Evolutionary conservation across 805 yeast genomes (phyloP).

Genomic region (Nakazawaea ishiwadae): DNA sequence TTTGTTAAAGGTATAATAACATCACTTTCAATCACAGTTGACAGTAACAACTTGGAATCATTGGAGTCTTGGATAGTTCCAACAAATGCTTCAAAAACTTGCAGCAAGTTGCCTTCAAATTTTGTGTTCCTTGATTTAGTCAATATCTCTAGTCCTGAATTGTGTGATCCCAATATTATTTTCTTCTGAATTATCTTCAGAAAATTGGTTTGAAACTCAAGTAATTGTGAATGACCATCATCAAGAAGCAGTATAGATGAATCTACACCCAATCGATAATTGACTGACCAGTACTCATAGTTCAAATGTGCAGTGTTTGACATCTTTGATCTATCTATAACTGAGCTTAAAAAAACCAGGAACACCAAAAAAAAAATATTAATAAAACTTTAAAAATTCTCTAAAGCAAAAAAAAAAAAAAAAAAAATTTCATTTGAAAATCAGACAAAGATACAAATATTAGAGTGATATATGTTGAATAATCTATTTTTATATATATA

Average conservation of each 20-base stretch:
- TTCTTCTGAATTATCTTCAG: constrained; percentile 2
- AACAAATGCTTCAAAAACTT: not conserved
- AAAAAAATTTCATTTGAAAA: no score
- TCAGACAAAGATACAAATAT: no score
- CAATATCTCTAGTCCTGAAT: not conserved
- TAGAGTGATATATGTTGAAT: constrained; percentile 2
- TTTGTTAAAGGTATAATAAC: constrained; percentile 3
- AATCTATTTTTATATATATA: constrained; percentile 3
- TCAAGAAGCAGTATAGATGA: not conserved
- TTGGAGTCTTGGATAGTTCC: not conserved
- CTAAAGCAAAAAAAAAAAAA: not conserved
- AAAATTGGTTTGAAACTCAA: not conserved
- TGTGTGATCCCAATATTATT: not conserved
- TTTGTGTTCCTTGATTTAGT: not conserved
- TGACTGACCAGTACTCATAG: constrained; percentile 5
- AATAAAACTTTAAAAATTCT: not conserved
- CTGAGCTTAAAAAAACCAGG: not conserved
- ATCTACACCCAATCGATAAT: constrained; percentile 6
- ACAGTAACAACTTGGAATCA: not conserved
- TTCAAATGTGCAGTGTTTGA: not conserved
- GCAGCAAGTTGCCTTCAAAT: constrained; percentile 2
- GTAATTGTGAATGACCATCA: not conserved
- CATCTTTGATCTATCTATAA: not conserved
- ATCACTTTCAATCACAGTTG: constrained; percentile 7
- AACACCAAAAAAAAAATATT: not conserved